A percentile compares a stretch with the other conserved stretches of the same genome.
Conservation (phyloP, 2,329 filamentous ascomycete genomes). For the Epichloe gansuensis region DNA sequence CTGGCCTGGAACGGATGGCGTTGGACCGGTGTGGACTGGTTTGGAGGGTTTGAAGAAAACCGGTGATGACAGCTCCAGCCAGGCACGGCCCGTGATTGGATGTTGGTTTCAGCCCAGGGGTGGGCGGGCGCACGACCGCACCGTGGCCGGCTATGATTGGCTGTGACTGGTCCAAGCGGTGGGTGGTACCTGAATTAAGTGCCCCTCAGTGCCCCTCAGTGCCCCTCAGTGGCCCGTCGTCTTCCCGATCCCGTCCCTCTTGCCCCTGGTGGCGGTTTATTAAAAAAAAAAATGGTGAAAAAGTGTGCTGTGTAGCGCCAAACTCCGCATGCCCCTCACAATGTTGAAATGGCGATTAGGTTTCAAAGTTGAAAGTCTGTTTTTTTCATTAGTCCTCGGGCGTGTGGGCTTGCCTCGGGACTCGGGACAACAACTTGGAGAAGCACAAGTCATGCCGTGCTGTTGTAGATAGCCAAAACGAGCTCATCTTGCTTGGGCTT, state of each 20-base stretch:
- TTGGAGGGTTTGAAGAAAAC: neutral
- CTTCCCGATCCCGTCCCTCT: neutral
- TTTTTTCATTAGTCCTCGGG: too few species aligned
- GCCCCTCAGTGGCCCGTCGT: neutral
- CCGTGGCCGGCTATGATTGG: slow-evolving; percentile 2
- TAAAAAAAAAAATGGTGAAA: too few species aligned
- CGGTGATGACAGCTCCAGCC: slow-evolving; percentile 3
- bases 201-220: neutral
- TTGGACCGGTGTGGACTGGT: neutral
- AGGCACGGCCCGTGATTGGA: slow-evolving; percentile 13
- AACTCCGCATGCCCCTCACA: neutral
- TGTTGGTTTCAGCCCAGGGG: slow-evolving; percentile 2
- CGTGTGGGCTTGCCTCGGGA: neutral
- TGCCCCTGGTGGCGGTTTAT: too few species aligned
- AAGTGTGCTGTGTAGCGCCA: neutral
- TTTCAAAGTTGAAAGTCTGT: neutral
- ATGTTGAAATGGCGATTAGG: neutral
- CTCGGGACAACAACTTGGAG: neutral
- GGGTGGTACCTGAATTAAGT: slow-evolving; percentile 8
- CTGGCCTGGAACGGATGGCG: neutral
- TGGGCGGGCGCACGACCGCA: slow-evolving; percentile 4
- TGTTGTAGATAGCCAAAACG: neutral
- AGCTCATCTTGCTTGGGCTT: neutral
- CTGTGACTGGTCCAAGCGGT: neutral
- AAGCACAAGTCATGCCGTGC: neutral